Evolutionary conservation across 1,284 basidiomycete genomes (phyloP).

Genomic region (Tylopilus sp.): DNA sequence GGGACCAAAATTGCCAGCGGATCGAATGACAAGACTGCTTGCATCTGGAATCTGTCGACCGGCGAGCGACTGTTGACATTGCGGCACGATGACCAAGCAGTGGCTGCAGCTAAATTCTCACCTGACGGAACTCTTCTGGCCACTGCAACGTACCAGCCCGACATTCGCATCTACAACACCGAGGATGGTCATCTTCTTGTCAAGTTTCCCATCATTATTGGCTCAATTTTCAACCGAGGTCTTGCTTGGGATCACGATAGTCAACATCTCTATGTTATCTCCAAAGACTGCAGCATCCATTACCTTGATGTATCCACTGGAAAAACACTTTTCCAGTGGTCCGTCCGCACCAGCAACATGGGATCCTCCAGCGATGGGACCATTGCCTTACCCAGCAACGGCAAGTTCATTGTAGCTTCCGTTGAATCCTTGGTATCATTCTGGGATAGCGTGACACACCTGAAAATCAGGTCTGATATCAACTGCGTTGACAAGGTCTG

Average conservation of each 20-base stretch:
- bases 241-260: background rate
- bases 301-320: background rate
- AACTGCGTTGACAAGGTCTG: background rate
- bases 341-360: background rate
- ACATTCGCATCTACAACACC: background rate
- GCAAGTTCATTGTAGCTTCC: background rate
- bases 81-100: no score
- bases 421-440: background rate
- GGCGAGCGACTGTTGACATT: no score
- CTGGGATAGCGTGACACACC: background rate
- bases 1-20: no score
- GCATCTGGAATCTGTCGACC: no score
- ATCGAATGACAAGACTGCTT: no score
- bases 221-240: background rate
- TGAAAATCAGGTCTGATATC: background rate
- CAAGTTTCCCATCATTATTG: background rate
- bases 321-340: background rate
- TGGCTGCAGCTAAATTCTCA: no score
- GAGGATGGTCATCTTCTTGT: background rate
- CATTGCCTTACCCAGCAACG: background rate
- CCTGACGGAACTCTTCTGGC: no score
- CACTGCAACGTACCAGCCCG: background rate
- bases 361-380: background rate
- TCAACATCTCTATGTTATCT: background rate
- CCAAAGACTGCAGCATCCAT: background rate